Base-by-base conservation (phyloP, 208 protist genomes). In the Crithidia thermophila region DNA sequence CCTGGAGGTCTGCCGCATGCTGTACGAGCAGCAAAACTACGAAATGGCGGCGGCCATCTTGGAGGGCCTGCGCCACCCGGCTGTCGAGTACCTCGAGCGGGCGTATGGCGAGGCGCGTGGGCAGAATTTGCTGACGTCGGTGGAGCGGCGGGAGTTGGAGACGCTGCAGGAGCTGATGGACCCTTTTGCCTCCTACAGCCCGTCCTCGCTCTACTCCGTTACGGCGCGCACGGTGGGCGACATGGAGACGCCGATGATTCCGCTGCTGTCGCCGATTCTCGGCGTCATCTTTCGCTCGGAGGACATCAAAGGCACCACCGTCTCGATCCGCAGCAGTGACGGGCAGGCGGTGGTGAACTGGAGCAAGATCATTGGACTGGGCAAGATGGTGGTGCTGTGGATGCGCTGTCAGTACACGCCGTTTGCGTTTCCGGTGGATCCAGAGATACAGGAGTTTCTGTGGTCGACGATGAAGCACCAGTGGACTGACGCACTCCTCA, bases 21-120 rank as follows among this genome's bases (percentile, higher is more conserved):
- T 93, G 33, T 90, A 90, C 55, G 84, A 88, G 25, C 52, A 72
- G 53, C 83, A 90, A 67, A 90, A 90, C 59, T 93, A 90, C 60
- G 82, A 93, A 51, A 72, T 86, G 58, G 79, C 84, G 11, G 64
- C 82, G 3, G 77, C 82, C 16, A 69, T 93, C 2, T 65, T 93
- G 18, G 68, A 69, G 3, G 87, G 83, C 2, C 61, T 93, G 49
- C 67, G 77, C 28, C 78, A 93, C 75, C 71, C 81, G 1, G 53
- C 81, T 0, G 87, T 93, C 10, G 59, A 68, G 61, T 51, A 33
- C 7, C 21, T 88, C 13, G 58, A 76, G 27, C 49, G 47, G 2
- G 46, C 40, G n/a, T 85, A 75, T 49, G 53, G 60, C 14, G 46
- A 79, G n/a, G 31, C 57, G 1, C 67, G 77, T 33, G 58, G 66